Conservation (phyloP, 139 green algal genomes). For the Chlamydomonas sphaeroides region DNA sequence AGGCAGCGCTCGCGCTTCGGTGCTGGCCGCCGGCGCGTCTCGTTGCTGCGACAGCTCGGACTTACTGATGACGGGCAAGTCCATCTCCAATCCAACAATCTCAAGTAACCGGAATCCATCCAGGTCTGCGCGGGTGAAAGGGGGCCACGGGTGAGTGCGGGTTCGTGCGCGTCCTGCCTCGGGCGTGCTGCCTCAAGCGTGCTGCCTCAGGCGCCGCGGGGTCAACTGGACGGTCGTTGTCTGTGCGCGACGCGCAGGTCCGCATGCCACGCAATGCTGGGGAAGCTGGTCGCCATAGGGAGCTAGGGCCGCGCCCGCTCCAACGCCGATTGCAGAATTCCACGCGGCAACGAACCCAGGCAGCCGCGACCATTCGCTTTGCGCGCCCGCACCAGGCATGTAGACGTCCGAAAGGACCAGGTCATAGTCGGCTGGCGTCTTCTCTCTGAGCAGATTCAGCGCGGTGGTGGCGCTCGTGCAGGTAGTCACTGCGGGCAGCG, state of each 20-base stretch:
- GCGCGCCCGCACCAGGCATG: constrained; percentile 85
- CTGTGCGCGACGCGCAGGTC: no score
- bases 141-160: no score
- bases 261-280: background rate
- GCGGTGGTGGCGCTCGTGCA: constrained; percentile 69
- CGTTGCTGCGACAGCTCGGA: no score
- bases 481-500: constrained; percentile 41
- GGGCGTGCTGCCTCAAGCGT: no score
- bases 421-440: constrained; percentile 79
- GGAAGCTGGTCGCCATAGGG: background rate
- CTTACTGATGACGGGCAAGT: constrained; percentile 96
- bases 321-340: background rate
- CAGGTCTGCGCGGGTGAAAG: no score
- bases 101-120: constrained; percentile 97
- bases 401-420: constrained; percentile 97
- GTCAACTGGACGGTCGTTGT: no score
- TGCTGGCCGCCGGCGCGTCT: no score
- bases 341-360: background rate
- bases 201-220: no score
- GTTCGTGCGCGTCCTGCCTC: no score
- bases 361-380: no score
- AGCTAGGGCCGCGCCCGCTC: no score
- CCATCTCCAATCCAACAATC: constrained; percentile 90
- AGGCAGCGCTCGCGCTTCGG: no score
- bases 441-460: constrained; percentile 69